These are phyloP conservation scores for Microthlaspi erraticum DNA, from an alignment of 345 rosid genomes.

Conservation along the genomic window DNA sequence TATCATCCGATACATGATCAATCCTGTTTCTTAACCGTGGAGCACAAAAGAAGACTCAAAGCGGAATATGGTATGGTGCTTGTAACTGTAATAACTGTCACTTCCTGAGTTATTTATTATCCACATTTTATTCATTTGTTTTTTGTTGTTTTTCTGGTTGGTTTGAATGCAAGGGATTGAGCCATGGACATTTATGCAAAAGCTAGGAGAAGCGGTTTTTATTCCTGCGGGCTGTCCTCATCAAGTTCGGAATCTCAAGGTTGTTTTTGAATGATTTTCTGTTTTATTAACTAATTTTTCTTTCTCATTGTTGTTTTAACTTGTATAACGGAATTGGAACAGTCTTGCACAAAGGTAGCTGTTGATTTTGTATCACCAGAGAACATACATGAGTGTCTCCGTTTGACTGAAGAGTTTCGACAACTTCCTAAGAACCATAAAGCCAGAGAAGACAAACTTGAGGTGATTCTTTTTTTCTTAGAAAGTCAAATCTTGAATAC, in stretches of 20 bases:
- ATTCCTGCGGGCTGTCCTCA: constrained; percentile 99
- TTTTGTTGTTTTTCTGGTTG: neutral
- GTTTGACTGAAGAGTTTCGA: constrained; percentile 85
- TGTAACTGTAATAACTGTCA: constrained; percentile 20
- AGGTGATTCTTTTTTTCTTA: constrained; percentile 49
- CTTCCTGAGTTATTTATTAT: neutral
- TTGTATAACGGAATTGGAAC: constrained; percentile 22
- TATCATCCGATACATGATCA: constrained; percentile 92
- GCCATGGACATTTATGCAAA: constrained; percentile 94
- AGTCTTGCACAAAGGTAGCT: constrained; percentile 98
- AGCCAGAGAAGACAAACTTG: constrained; percentile 96
- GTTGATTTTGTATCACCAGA: constrained; percentile 95
- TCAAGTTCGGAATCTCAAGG: constrained; percentile 97
- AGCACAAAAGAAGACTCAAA: constrained; percentile 79
- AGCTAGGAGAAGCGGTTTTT: constrained; percentile 86
- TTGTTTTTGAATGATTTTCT: constrained; percentile 30
- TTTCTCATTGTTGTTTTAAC: neutral
- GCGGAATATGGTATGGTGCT: constrained; percentile 68
- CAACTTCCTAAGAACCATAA: constrained; percentile 82
- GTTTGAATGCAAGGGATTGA: constrained; percentile 60
- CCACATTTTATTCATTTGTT: neutral
- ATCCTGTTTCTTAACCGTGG: constrained; percentile 64
- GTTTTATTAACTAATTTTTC: constrained; percentile 1
- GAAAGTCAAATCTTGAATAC: neutral
- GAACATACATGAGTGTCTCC: constrained; percentile 75